A percentile compares a stretch with the other conserved stretches of the same genome.
Evolutionary conservation across 805 yeast genomes (phyloP).

Genomic region (Barnettozyma wickerhamii): DNA sequence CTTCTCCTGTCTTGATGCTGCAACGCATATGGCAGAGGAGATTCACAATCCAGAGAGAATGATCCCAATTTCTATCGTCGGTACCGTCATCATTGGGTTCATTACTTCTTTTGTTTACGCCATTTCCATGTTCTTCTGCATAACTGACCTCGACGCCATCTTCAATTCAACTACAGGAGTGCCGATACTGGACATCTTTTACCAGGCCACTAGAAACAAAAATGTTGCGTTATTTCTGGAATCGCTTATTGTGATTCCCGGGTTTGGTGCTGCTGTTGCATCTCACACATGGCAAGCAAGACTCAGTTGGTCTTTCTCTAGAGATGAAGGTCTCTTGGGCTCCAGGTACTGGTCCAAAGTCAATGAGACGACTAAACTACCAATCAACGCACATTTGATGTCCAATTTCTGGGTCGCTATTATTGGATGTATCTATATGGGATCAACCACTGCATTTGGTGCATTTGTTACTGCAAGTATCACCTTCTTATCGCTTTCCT

Average conservation of each 20-base stretch:
- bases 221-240: constrained; percentile 52
- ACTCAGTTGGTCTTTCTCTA: constrained; percentile 60
- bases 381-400: constrained; percentile 54
- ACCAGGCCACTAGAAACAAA: constrained; percentile 48
- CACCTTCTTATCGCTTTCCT: constrained; percentile 51
- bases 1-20: constrained; percentile 61
- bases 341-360: constrained; percentile 46
- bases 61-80: constrained; percentile 55
- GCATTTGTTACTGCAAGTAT: constrained; percentile 58
- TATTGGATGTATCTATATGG: constrained; percentile 57
- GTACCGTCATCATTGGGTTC: constrained; percentile 60
- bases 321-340: constrained; percentile 57
- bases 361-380: constrained; percentile 44
- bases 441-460: constrained; percentile 62
- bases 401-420: constrained; percentile 47
- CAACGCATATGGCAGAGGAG: constrained; percentile 73
- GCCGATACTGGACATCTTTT: constrained; percentile 58
- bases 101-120: constrained; percentile 48
- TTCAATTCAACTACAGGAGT: constrained; percentile 46
- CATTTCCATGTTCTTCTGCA: constrained; percentile 53
- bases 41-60: constrained; percentile 44
- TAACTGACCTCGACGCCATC: constrained; percentile 46
- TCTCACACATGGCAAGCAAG: constrained; percentile 67
- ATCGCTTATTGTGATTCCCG: constrained; percentile 44
- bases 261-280: constrained; percentile 54